Conservation (phyloP, 1,139 yeast species). For the Yamadazyma mexicana region DNA sequence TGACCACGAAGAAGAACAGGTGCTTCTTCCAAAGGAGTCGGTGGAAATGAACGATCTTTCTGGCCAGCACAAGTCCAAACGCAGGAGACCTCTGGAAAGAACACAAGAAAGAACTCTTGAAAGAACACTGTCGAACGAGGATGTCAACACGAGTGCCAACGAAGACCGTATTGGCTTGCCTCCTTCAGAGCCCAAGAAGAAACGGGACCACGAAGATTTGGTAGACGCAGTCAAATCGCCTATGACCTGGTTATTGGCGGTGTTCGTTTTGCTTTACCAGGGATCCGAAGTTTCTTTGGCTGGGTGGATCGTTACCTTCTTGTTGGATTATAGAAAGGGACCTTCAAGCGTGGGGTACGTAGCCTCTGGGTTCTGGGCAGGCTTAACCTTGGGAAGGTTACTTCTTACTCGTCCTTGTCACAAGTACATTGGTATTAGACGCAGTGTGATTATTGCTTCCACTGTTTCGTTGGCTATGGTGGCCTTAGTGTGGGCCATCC, state of each 20-base stretch:
- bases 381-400: constrained; percentile 62
- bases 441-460: constrained; percentile 41
- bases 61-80: constrained; percentile 11
- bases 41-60: too few species aligned
- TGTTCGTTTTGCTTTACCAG: constrained; percentile 60
- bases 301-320: constrained; percentile 70
- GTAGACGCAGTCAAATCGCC: constrained; percentile 37
- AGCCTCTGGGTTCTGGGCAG: constrained; percentile 73
- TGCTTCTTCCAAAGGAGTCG: constrained; percentile 4
- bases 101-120: too few species aligned
- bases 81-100: too few species aligned
- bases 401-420: constrained; percentile 44
- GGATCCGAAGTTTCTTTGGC: constrained; percentile 71
- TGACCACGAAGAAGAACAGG: constrained; percentile 24
- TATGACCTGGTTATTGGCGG: constrained; percentile 55
- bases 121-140: too few species aligned
- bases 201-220: constrained; percentile 12
- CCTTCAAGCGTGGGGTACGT: constrained; percentile 56
- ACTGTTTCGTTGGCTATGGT: constrained; percentile 36
- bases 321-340: constrained; percentile 57
- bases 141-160: too few species aligned
- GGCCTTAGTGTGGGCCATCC: constrained; percentile 47
- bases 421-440: constrained; percentile 46
- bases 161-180: too few species aligned
- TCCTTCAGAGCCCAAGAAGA: background rate